Evolutionary conservation across 2,329 filamentous ascomycete species (phyloP), one percentile per base, ranked within the genome.

Genomic region (Ophiostoma sp.): DNA sequence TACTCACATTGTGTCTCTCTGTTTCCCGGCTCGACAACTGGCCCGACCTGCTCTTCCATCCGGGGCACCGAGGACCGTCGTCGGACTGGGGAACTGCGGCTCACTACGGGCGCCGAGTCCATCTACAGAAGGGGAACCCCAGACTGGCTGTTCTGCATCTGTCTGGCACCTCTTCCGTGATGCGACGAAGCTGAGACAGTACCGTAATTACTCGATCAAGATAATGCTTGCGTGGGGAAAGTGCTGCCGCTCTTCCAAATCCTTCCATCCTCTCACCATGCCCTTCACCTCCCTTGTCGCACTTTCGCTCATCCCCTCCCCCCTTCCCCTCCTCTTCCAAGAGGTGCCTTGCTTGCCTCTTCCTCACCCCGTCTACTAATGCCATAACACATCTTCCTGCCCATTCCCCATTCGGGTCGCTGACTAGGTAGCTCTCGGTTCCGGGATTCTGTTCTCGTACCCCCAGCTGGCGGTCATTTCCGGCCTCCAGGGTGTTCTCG

Each of bases 191-290:
- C 92, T 94, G 92, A 95, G 92, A 94, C 90, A 89, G 90, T 88
- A 95, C 92, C 91, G 92, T 94, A 84, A 90, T 85, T 89, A 94
- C 91, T 94, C 91, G 92, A 95, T 92, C 92, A 95, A 95, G 92
- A 92, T 94, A 95, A 94, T 93, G 90, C 92, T 95, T 95, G 92
- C 92, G 92, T 94, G 92, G 89, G 92, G 91, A 94, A 94, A 86
- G 92, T 94, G 91, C 90, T 94, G 91, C 91, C 91, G 91, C 91
- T 92, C 87, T 73, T 73, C 70, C 69, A 69, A 72, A 44, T 48
- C 31, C 60, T 52, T 60, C 67, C 36, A 17, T 31, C 41, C 13
- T 60, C 23, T 68, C n/a, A 48, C 31, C 17, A 27, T 68, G 39
- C 17, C 31, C 54, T 69, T 69, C 62, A 70, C 64, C 23, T 65